Evolutionary conservation across 2,329 filamentous ascomycete genomes (phyloP), one percentile per base, ranked within the genome.

Genomic region (Cladosporium sp.): DNA sequence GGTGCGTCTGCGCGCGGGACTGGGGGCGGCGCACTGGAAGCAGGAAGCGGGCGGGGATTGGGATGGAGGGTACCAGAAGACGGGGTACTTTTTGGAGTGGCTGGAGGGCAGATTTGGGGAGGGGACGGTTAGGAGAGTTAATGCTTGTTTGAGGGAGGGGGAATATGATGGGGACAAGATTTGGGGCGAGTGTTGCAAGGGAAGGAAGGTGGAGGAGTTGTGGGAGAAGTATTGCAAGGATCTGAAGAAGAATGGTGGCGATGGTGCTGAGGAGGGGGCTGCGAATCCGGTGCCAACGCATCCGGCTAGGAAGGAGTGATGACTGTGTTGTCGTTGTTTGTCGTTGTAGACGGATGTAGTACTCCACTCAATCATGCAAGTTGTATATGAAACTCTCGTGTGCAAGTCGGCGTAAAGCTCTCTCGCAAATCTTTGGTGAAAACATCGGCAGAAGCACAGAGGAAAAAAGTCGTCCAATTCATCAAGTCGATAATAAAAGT

Each of bases 1-100:
- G 84, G 92, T 97, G 22, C 83, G 93, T 2, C 76, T 97, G 61
- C 85, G 84, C 63, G 87, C 87, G 51, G 83, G 82, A 0, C 80
- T 95, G 28, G 84, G 80, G 8, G 90, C 93, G 40, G 89, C 90
- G 51, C 92, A 97, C 75, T 97, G 93, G 93, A 87, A 84, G 70
- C 74, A 74, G 42, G 77, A 78, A 22, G 71, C 72, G 3, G 75
- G 79, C 17, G 82, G 82, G 17, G 80, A 82, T n/a, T 97, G 92
- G 92, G 91, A 96, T 73, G 83, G 81, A 39, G 92, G 92, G 0
- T 97, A 97, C 74, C 88, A 97, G 77, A 84, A 88, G 65, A 97
- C 93, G 6, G 94, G 87, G 0, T 97, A 90, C 73, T 97, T 97
- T 67, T 75, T 97, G 52, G 87, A 94, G 57, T 96, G 90, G 76